Percentiles rank a stretch among this genome's conserved stretches.
Conservation (phyloP, 176 grass and related monocot species). For the Saccharum officinarum region DNA sequence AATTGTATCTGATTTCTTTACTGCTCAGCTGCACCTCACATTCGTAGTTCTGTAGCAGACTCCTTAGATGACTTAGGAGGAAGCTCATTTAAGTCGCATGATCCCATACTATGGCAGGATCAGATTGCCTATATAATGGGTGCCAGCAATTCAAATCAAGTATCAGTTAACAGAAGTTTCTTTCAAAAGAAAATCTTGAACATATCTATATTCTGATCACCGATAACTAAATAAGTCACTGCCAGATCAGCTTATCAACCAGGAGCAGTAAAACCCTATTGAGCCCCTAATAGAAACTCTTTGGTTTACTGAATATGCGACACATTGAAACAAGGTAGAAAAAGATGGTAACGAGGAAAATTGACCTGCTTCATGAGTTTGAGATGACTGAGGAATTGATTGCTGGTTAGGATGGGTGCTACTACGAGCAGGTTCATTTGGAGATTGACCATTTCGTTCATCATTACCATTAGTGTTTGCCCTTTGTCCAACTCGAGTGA, state of each 20-base stretch:
- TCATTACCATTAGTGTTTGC: conserved; percentile 49
- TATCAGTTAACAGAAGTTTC: neutral
- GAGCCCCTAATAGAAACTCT: conserved; percentile 13
- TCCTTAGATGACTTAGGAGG: neutral
- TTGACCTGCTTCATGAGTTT: conserved; percentile 50
- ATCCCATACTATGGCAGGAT: neutral
- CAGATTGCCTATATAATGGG: neutral
- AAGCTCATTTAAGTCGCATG: neutral
- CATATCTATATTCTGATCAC: neutral
- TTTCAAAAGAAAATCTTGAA: neutral
- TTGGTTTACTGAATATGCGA: conserved; percentile 13
- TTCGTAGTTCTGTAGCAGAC: neutral
- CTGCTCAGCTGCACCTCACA: neutral
- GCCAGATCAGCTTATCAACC: neutral
- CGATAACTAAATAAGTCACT: neutral
- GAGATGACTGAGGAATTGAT: conserved; percentile 44
- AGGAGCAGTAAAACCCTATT: neutral
- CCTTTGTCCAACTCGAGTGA: conserved; percentile 73
- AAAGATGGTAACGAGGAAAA: conserved; percentile 18
- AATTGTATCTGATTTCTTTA: neutral
- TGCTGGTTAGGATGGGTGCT: conserved; percentile 54
- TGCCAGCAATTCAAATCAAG: neutral
- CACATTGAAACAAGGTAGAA: conserved; percentile 26
- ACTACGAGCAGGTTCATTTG: conserved; percentile 44
- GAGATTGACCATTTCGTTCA: conserved; percentile 43